Percentiles rank a stretch among this genome's conserved stretches.
phyloP scores from a whole-genome alignment of 2,329 filamentous ascomycete genomes.

The Penicillium aurantiogriseum region DNA sequence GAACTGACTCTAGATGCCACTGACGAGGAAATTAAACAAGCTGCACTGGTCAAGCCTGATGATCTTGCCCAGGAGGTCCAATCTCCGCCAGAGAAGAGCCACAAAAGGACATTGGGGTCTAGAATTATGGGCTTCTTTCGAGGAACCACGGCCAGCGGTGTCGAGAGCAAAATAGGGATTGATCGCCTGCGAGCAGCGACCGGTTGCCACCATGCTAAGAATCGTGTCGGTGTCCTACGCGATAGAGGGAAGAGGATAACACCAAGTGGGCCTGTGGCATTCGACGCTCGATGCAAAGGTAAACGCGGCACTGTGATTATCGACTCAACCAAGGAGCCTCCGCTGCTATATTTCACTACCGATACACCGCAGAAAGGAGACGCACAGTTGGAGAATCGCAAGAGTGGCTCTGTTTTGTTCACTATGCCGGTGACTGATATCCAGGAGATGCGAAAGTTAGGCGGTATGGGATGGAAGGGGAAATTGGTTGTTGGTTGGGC shows the following conservation, averaged over 20 bases:
- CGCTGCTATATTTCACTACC: slow-evolving; percentile 59
- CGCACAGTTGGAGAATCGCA: slow-evolving; percentile 48
- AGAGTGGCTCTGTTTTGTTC: slow-evolving; percentile 60
- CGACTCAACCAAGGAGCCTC: slow-evolving; percentile 33
- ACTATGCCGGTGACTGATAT: slow-evolving; percentile 69
- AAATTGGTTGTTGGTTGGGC: slow-evolving; percentile 81
- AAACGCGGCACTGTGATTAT: slow-evolving; percentile 70
- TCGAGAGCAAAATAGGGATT: slow-evolving; percentile 69
- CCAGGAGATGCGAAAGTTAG: slow-evolving; percentile 70
- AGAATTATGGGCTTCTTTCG: slow-evolving; percentile 66
- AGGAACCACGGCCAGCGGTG: slow-evolving; percentile 65
- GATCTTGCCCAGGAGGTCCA: slow-evolving; percentile 9
- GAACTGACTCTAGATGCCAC: slow-evolving; percentile 61
- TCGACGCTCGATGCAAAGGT: slow-evolving; percentile 67
- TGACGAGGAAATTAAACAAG: slow-evolving; percentile 63
- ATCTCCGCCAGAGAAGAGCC: not conserved
- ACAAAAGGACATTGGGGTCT: slow-evolving; percentile 41
- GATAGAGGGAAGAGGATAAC: slow-evolving; percentile 40
- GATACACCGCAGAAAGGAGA: slow-evolving; percentile 40
- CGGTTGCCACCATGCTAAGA: slow-evolving; percentile 61
- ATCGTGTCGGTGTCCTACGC: slow-evolving; percentile 68
- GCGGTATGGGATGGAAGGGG: slow-evolving; percentile 79
- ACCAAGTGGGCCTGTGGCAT: slow-evolving; percentile 66
- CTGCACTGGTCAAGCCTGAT: slow-evolving; percentile 56
- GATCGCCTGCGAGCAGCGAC: slow-evolving; percentile 68